Base-by-base conservation (phyloP, 2,329 filamentous ascomycete species). In the Paecilomyces niveus region DNA sequence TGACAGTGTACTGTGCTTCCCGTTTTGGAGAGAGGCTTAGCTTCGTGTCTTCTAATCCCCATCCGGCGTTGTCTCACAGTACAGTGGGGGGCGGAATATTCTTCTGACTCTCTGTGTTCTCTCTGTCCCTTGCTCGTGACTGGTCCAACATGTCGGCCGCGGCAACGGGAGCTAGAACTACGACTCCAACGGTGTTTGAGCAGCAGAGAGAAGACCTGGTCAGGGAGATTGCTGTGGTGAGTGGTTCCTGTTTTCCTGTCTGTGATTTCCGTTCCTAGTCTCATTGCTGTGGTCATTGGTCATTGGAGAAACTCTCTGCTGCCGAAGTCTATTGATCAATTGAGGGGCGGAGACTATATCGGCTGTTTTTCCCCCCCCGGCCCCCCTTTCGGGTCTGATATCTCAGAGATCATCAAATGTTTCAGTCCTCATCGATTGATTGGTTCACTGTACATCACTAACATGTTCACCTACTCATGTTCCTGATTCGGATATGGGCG, bases 141-240 rank as follows among this genome's bases (percentile, higher is more conserved):
- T 45, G 39, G 39, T 21, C 29, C 35, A 35, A 56, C 29, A 60
- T 62, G 58, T 62, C 58, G 31, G 54, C 54, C 24, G 58, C 57
- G 11, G 59, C 55, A 11, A 8, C 56, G 13, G 35, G 21, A 7
- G 50, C 7, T 9, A 52, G 50, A 29, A 32, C 65, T n/a, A 58
- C 61, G 11, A 64, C 66, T 10, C 70, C 70, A 13, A 72, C 71
- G 8, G 73, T 73, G 53, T 78, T 78, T 59, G 72, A 78, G 61
- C 70, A 76, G 57, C 76, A 78, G 57, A 72, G 76, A 45, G 70
- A 71, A 53, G 74, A 74, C 60, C 67, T 78, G 4, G 69, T 78
- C 2, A 63, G 69, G 13, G 76, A 79, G 57, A 78, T 79, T 58
- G 75, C 76, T 1, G 68, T 74, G 58, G 76, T 77, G 58, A 64